Percentiles rank a stretch among this genome's conserved stretches.
Conservation (phyloP, 306 rosid genomes). For the Quercus parvula region DNA sequence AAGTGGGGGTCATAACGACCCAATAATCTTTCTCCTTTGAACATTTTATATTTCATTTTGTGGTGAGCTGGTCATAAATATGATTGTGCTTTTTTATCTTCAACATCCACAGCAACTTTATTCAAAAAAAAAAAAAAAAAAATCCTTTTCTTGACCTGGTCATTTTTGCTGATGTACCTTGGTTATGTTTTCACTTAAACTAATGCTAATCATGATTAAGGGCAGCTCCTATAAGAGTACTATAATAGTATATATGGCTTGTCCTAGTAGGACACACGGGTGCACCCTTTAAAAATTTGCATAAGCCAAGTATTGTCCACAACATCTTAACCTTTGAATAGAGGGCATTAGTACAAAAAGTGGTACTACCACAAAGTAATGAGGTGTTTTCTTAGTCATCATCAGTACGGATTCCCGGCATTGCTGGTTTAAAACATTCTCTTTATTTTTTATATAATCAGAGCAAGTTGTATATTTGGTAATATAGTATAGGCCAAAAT, state of each 20-base stretch:
- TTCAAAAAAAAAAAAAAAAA: neutral
- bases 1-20: neutral
- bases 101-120: neutral
- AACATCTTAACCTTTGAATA: neutral
- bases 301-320: neutral
- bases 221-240: neutral
- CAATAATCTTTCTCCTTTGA: neutral
- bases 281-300: neutral
- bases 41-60: conserved; percentile 9
- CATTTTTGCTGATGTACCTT: conserved; percentile 3
- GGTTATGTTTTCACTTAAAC: conserved; percentile 12
- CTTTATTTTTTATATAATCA: neutral
- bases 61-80: conserved; percentile 14
- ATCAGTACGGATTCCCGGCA: neutral
- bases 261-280: neutral
- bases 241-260: neutral
- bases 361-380: neutral
- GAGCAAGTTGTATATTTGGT: too few species aligned
- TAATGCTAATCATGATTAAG: conserved; percentile 8
- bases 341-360: neutral
- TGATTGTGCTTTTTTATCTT: neutral
- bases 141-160: neutral
- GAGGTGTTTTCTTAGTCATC: neutral
- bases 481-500: too few species aligned
- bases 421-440: neutral